Evolutionary conservation across 23 red algal species (phyloP), one percentile per base, ranked within the genome.

Genomic region (Gracilaria vermiculophylla): DNA sequence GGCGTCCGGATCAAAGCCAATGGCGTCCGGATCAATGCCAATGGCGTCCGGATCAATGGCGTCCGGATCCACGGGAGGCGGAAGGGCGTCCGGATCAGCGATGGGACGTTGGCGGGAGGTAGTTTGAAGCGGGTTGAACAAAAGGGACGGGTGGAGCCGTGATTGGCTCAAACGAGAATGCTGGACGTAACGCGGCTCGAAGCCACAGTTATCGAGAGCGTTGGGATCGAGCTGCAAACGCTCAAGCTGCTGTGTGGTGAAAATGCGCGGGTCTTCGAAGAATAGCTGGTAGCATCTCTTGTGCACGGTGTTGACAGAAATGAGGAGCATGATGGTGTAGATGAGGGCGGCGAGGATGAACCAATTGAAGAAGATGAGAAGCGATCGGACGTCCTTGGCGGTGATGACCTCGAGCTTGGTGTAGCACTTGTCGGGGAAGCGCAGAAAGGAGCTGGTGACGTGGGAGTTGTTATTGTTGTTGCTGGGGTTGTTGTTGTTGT

Each of bases 391-490:
- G 24, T 87, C 45, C 54, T 85, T 87, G n/a, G 86, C 93, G n/a
- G 83, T 75, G 25, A 95, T 95, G 27, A 88, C 76, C 61, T 95
- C 93, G 17, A 95, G 80, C 86, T 90, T 89, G 60, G 62, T 82
- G 27, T 75, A 95, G 12, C 35, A 37, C 85, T 83, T 85, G 29
- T 72, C 80, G 5, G 58, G 48, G 27, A 43, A 79, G 20, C 62
- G 60, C 55, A 94, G 55, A 15, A 85, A 66, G n/a, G 84, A 77
- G 70, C 69, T 77, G 34, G 69, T 53, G 32, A 77, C 58, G 51
- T 60, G 3, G 39, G 82, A 86, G 0, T 69, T 47, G 35, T 20
- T n/a, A n/a, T n/a, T n/a, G n/a, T n/a, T n/a, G n/a, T n/a, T n/a
- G n/a, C n/a, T n/a, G n/a, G n/a, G n/a, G n/a, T n/a, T n/a, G n/a